Conservation (phyloP, 1,139 yeast genomes). For the Pichia sp. region DNA sequence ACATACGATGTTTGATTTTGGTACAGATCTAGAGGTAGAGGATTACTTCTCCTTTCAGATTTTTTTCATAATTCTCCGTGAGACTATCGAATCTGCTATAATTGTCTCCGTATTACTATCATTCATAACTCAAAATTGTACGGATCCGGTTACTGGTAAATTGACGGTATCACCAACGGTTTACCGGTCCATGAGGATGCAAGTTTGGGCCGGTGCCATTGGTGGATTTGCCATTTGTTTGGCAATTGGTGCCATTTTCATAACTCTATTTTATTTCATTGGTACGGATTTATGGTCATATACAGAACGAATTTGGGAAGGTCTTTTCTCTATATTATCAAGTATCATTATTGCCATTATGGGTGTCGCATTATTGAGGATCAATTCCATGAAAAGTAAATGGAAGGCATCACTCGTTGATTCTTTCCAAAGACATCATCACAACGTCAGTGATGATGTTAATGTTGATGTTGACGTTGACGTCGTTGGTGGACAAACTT, state of each 20-base stretch:
- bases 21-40: constrained; percentile 32
- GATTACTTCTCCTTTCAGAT: constrained; percentile 66
- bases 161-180: constrained; percentile 23
- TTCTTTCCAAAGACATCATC: constrained; percentile 9
- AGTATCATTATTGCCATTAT: constrained; percentile 75
- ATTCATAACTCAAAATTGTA: constrained; percentile 57
- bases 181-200: constrained; percentile 43
- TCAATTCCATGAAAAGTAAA: constrained; percentile 80
- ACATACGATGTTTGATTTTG: no score
- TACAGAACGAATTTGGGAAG: constrained; percentile 91
- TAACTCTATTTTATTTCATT: constrained; percentile 65
- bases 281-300: constrained; percentile 78
- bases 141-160: constrained; percentile 13
- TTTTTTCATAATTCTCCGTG: constrained; percentile 81
- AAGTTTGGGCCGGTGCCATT: constrained; percentile 81
- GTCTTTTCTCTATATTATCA: constrained; percentile 74
- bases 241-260: constrained; percentile 66
- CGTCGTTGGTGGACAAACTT: constrained; percentile 23
- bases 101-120: constrained; percentile 80
- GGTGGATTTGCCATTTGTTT: constrained; percentile 70
- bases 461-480: constrained; percentile 11
- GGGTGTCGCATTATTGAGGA: constrained; percentile 82
- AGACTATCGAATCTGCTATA: constrained; percentile 81
- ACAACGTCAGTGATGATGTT: background rate
- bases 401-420: constrained; percentile 63